These are phyloP conservation scores for Thelonectria olida DNA, from an alignment of 2,329 filamentous ascomycete genomes.

Conservation along the genomic window DNA sequence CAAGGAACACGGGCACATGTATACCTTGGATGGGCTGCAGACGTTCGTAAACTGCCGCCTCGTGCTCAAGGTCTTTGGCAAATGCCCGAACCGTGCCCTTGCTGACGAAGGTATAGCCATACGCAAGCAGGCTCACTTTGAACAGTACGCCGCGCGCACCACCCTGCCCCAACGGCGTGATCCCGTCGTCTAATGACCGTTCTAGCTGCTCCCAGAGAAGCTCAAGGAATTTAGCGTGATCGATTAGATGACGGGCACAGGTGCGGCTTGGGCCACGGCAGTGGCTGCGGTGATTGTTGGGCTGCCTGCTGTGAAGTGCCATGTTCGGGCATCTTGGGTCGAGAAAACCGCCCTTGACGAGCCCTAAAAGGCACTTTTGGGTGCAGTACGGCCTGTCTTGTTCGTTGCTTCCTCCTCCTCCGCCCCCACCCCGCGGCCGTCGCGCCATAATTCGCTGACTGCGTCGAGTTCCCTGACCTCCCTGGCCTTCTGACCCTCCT, in stretches of 20 bases:
- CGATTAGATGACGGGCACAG: neutral
- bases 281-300: neutral
- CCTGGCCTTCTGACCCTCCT: neutral
- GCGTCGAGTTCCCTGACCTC: constrained; percentile 1
- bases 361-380: constrained; percentile 4
- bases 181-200: neutral
- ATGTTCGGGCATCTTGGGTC: neutral
- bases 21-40: constrained; percentile 46
- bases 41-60: constrained; percentile 48
- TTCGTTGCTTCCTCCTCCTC: neutral
- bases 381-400: neutral
- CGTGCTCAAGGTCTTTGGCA: constrained; percentile 45
- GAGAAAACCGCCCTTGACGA: neutral
- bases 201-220: neutral
- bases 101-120: constrained; percentile 54
- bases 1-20: constrained; percentile 47
- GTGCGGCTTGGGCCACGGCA: neutral
- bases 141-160: constrained; percentile 45
- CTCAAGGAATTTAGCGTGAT: neutral
- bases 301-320: neutral
- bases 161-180: neutral
- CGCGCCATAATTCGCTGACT: neutral
- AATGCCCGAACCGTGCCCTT: constrained; percentile 51
- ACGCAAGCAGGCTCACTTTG: constrained; percentile 48
- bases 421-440: neutral